Base-by-base conservation (phyloP, 805 yeast species). In the Ogataea naganishii region DNA sequence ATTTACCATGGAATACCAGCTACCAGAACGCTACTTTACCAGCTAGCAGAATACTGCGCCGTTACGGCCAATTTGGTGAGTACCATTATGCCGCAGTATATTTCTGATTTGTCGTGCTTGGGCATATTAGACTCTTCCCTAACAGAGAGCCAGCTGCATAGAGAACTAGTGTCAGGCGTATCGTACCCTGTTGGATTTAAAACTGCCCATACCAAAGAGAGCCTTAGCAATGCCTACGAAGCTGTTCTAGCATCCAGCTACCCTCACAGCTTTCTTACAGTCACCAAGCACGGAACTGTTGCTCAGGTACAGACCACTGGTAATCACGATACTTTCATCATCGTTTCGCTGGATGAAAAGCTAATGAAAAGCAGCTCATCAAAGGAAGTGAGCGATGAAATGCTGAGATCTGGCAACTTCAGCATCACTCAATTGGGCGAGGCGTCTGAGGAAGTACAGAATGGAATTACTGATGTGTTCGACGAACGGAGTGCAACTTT, bases 291-390 rank as follows among this genome's bases (percentile, higher is more conserved):
- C 14, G 75, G 75, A 4, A 56, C 63, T 2, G 71, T 63, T 9
- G 64, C 72, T 1, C 66, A 64, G 18, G 66, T 64, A 7, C 67
- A 67, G 11, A 68, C 75, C 1, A 49, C 47, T 7, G 76, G 76
- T 2, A 70, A 70, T 45, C 41, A 47, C 14, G 74, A 70, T 37
- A 66, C 75, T 1, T 70, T 69, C 43, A 40, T 66, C 9, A 49
- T 66, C 8, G 35, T 69, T 26, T 43, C 53, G 24, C 36, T 59
- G 9, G 47, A 47, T 6, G 23, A 23, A 5, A 6, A 13, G 21
- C 18, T 25, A 17, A 30, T 37, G 50, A 50, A 14, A 27, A 51
- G 23, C 26, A 31, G n/a, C 22, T 9, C 22, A 9, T 20, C 9
- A 14, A n/a, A 4, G 18, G 12, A 7, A 22, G 24, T 12, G 14